Evolutionary conservation across 2,329 filamentous ascomycete genomes (phyloP).

Genomic region (Thyridium curvatum): DNA sequence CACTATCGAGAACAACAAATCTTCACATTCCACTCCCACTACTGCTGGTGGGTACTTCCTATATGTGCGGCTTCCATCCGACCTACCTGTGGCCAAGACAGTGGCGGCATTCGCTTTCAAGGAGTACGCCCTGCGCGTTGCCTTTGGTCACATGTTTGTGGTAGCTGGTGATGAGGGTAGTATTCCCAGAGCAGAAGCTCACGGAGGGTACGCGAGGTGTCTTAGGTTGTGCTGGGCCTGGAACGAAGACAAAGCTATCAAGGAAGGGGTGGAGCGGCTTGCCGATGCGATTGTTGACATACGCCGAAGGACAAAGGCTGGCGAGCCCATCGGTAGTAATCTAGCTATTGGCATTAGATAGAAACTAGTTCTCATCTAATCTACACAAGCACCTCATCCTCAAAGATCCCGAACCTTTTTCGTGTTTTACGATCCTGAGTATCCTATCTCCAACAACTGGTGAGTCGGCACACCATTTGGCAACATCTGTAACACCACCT

Average conservation of each 20-base stretch:
- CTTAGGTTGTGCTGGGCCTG: constrained; percentile 52
- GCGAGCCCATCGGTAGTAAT: no score
- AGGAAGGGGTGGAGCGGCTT: constrained; percentile 49
- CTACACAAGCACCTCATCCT: no score
- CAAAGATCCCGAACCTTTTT: no score
- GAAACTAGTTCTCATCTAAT: no score
- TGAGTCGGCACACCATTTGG: no score
- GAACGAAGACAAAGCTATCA: constrained; percentile 47
- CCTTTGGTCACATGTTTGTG: constrained; percentile 50
- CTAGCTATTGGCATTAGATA: no score
- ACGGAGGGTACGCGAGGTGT: constrained; percentile 36
- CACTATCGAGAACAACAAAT: constrained; percentile 5
- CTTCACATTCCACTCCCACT: neutral
- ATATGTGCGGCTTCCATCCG: constrained; percentile 49
- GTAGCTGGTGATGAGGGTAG: constrained; percentile 25
- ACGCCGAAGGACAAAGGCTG: no score
- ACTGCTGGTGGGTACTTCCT: constrained; percentile 59
- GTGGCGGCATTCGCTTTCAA: constrained; percentile 38
- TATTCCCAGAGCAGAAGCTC: constrained; percentile 15
- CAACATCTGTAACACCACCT: no score
- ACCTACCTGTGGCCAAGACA: constrained; percentile 27
- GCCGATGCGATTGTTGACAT: constrained; percentile 5
- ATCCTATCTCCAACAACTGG: no score
- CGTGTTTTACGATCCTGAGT: no score
- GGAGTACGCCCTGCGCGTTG: constrained; percentile 49